These are phyloP conservation scores for Chaetomium olivaceum DNA, from an alignment of 2,329 filamentous ascomycete genomes.

Conservation along the genomic window DNA sequence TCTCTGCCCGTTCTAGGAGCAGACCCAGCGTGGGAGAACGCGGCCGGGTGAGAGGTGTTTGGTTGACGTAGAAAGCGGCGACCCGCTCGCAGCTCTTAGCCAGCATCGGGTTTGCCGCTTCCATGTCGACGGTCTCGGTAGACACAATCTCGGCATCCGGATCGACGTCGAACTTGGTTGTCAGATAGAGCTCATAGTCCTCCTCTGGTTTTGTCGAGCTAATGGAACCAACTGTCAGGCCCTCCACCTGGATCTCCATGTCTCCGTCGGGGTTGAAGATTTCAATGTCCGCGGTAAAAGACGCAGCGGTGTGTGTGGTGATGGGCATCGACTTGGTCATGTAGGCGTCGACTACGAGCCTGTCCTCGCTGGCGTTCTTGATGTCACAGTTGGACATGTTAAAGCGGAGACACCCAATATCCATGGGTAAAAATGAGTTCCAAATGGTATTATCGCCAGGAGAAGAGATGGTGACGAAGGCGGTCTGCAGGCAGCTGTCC, in stretches of 20 bases:
- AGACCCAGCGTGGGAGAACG: background rate
- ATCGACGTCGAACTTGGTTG: conserved; percentile 42
- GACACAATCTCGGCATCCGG: conserved; percentile 43
- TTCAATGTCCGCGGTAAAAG: conserved; percentile 42
- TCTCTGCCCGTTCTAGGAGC: background rate
- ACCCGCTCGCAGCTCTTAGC: conserved; percentile 42
- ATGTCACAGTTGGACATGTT: conserved; percentile 38
- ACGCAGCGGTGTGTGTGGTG: conserved; percentile 31
- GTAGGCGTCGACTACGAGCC: conserved; percentile 37
- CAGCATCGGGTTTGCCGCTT: conserved; percentile 31
- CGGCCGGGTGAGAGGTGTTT: background rate
- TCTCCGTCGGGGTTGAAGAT: conserved; percentile 37
- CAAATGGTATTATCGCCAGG: conserved; percentile 46
- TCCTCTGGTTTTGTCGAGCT: conserved; percentile 35
- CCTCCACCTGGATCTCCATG: conserved; percentile 40
- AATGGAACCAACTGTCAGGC: conserved; percentile 39
- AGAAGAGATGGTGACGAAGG: conserved; percentile 44
- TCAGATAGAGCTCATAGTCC: conserved; percentile 41
- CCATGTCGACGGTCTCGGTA: conserved; percentile 4
- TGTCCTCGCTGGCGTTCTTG: conserved; percentile 18
- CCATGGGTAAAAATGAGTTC: conserved; percentile 45
- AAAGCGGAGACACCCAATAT: conserved; percentile 41
- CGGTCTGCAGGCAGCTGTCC: conserved; percentile 46
- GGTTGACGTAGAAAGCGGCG: conserved; percentile 36
- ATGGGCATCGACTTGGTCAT: conserved; percentile 36